These are phyloP conservation scores for Alternaria arborescens DNA, from an alignment of 2,329 filamentous ascomycete species.

Conservation along the genomic window DNA sequence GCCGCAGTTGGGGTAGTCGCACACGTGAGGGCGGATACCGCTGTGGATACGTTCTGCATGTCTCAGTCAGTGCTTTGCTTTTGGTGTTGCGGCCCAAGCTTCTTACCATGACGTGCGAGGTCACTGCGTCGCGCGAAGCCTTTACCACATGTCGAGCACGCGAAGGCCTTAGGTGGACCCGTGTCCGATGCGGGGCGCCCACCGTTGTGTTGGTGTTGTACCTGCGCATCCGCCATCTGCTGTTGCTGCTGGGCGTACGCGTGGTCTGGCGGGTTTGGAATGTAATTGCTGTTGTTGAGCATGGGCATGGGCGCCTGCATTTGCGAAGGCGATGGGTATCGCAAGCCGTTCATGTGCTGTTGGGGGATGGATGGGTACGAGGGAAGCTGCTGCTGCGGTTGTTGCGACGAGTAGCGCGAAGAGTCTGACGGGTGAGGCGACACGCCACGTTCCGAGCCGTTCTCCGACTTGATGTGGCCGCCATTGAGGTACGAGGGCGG, in stretches of 20 bases:
- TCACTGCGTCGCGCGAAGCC: constrained; percentile 94
- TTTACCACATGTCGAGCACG: constrained; percentile 89
- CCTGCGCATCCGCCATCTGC: constrained; percentile 49
- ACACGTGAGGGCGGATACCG: constrained; percentile 88
- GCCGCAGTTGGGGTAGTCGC: constrained; percentile 85
- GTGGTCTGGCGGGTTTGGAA: constrained; percentile 60
- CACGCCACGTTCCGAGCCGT: constrained; percentile 66
- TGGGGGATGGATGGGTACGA: constrained; percentile 59
- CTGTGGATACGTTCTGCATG: constrained; percentile 89
- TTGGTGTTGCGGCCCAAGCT: constrained; percentile 45
- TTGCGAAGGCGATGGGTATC: constrained; percentile 63
- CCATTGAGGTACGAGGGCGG: constrained; percentile 59
- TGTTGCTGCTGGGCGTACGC: constrained; percentile 54
- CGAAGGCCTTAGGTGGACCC: constrained; percentile 76
- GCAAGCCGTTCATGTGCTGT: constrained; percentile 61
- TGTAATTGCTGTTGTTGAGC: constrained; percentile 65
- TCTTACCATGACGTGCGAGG: constrained; percentile 89
- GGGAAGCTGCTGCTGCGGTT: constrained; percentile 61
- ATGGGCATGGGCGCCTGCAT: constrained; percentile 62
- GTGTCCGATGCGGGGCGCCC: constrained; percentile 56
- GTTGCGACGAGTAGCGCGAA: constrained; percentile 65
- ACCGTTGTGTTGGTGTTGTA: constrained; percentile 52
- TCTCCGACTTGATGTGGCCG: constrained; percentile 64
- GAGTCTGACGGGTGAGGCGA: constrained; percentile 65
- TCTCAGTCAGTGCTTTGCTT: constrained; percentile 41